Conservation (phyloP, 139 green algal species). For the Chlamydomonas schloesseri region DNA sequence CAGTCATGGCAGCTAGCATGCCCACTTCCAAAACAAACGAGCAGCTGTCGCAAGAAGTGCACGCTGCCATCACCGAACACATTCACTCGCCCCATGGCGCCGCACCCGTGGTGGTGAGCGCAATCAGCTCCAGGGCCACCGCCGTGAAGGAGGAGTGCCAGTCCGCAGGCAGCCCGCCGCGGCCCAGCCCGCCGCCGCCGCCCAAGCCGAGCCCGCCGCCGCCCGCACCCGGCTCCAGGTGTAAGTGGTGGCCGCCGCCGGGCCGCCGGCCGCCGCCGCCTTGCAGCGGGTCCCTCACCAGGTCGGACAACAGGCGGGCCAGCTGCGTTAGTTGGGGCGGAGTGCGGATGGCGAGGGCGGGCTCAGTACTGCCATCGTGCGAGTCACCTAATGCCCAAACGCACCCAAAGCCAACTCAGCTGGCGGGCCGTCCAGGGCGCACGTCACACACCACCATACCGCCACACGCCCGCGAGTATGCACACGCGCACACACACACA, state of each 20-base stretch:
- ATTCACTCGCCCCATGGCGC: too few relatives aligned
- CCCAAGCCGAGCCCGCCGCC: background rate
- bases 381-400: too few relatives aligned
- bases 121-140: constrained; percentile 60
- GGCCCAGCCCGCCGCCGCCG: background rate
- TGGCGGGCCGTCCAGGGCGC: too few relatives aligned
- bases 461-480: too few relatives aligned
- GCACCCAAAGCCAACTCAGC: too few relatives aligned
- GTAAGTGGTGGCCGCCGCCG: background rate
- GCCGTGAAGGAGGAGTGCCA: constrained; percentile 52
- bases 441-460: background rate
- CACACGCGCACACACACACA: constrained; percentile 44
- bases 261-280: too few relatives aligned
- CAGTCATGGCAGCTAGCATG: too few relatives aligned
- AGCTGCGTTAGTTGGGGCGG: constrained; percentile 71
- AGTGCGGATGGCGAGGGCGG: too few relatives aligned
- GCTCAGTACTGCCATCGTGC: too few relatives aligned
- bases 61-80: too few relatives aligned
- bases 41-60: too few relatives aligned
- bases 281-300: constrained; percentile 60
- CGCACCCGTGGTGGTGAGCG: constrained; percentile 46
- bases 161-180: background rate
- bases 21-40: too few relatives aligned
- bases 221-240: background rate
- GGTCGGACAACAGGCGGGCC: constrained; percentile 66